These are phyloP conservation scores for Pichia paraexigua DNA, from an alignment of 805 yeast genomes.

Conservation along the genomic window DNA sequence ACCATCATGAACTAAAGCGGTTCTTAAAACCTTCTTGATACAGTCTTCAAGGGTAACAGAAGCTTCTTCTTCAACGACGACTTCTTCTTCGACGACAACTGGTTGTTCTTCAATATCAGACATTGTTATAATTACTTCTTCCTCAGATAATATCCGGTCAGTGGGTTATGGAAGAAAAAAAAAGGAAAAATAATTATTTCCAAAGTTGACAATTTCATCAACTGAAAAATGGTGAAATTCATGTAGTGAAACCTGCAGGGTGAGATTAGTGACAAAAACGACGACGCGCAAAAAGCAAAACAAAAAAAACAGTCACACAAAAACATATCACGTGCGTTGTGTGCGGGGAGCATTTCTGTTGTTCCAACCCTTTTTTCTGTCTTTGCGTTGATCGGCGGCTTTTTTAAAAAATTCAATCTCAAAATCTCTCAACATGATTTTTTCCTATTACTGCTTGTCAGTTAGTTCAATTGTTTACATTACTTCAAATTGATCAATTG, in stretches of 20 bases:
- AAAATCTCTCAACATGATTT: too few relatives aligned
- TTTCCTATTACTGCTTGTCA: too few relatives aligned
- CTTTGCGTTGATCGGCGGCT: too few relatives aligned
- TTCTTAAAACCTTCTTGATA: slow-evolving; percentile 95
- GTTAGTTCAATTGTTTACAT: too few relatives aligned
- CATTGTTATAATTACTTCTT: slow-evolving; percentile 39
- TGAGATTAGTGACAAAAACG: too few relatives aligned
- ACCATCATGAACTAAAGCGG: slow-evolving; percentile 97
- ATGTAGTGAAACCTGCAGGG: neutral
- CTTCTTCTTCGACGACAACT: slow-evolving; percentile 70
- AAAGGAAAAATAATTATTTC: neutral
- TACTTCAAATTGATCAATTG: too few relatives aligned
- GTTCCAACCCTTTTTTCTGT: too few relatives aligned
- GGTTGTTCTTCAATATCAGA: slow-evolving; percentile 91
- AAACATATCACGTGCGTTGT: too few relatives aligned
- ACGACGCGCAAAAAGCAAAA: too few relatives aligned
- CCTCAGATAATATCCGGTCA: slow-evolving; percentile 35
- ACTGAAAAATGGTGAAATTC: neutral
- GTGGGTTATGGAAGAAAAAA: slow-evolving; percentile 15
- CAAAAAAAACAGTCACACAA: too few relatives aligned
- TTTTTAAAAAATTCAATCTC: too few relatives aligned
- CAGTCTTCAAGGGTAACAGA: slow-evolving; percentile 97
- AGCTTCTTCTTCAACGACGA: slow-evolving; percentile 75
- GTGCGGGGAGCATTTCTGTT: too few relatives aligned
- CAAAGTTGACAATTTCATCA: neutral